Conservation (phyloP, 176 grass and related monocot species). For the Rhipidocladum racemiflorum region DNA sequence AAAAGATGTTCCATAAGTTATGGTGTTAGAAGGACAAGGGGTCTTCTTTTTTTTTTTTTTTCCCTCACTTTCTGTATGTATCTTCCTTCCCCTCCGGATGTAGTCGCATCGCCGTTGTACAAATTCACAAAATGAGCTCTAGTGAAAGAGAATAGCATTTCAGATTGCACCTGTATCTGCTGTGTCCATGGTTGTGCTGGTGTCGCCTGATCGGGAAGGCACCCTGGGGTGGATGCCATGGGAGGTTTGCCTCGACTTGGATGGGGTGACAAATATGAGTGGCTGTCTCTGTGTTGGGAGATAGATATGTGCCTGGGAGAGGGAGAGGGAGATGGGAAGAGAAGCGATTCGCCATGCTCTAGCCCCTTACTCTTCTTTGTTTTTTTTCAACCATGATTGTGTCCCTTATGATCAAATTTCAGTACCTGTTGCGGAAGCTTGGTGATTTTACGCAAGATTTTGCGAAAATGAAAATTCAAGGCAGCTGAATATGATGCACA, state of each 20-base stretch:
- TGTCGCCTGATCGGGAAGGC: too few species aligned
- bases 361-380: too few species aligned
- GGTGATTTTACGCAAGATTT: slow-evolving; percentile 13
- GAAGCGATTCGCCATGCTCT: too few species aligned
- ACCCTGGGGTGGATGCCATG: too few species aligned
- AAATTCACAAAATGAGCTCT: slow-evolving; percentile 43
- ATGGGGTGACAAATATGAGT: too few species aligned
- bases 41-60: slow-evolving; percentile 26
- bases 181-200: too few species aligned
- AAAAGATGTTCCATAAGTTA: slow-evolving; percentile 29
- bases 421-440: not conserved
- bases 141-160: slow-evolving; percentile 40
- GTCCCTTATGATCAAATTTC: slow-evolving; percentile 6
- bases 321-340: too few species aligned
- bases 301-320: too few species aligned
- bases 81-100: slow-evolving; percentile 30
- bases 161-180: too few species aligned
- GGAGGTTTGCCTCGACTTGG: too few species aligned
- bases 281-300: too few species aligned
- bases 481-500: slow-evolving; percentile 50
- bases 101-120: slow-evolving; percentile 36
- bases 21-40: slow-evolving; percentile 33
- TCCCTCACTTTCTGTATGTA: slow-evolving; percentile 36
- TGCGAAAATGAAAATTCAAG: slow-evolving; percentile 21
- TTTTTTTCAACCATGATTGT: too few species aligned